Evolutionary conservation across 352 stramenopile species (phyloP), one percentile per base, ranked within the genome.

Genomic region (Peronospora destructor): DNA sequence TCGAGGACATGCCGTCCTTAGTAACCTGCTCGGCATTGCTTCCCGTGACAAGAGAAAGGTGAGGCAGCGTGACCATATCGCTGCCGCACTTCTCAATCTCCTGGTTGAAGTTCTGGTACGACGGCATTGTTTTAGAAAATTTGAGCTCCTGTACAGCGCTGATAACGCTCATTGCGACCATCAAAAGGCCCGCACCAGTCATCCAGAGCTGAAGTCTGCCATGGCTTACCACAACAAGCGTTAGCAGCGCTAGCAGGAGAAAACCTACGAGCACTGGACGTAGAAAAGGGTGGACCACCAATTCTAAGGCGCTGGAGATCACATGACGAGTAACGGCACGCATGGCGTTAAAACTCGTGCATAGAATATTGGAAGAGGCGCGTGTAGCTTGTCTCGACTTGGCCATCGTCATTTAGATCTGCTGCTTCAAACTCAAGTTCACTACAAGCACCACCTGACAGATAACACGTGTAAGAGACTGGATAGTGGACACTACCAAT

Each of bases 91-190:
- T 67, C 9, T 76, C 59, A 52, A 86, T 68, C 30, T 80, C 68
- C 49, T 83, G 62, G 35, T 81, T 64, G 6, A 84, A 81, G 30
- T 78, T 70, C 54, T 78, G 70, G 53, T 74, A 76, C 44, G 66
- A 73, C 46, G 74, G 52, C 21, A 57, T 53, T 1, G 47, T 59
- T 51, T 76, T 63, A 39, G 61, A 50, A 25, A 65, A 32, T 40
- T 66, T 68, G 53, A 87, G 75, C 61, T 85, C 76, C 55, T 86
- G 74, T 35, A 84, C 66, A 16, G 75, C 73, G 45, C 61, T 84
- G 11, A 63, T 62, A 13, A 87, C 63, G 54, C 73, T 87, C 46
- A 84, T 59, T 10, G 66, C 61, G 12, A 87, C 54, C 71, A 87
- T 83, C 29, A 76, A 41, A 13, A 87, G 62, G 11, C 76, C 76